Evolutionary conservation across 2,329 filamentous ascomycete genomes (phyloP).

Genomic region (Nemania sp.): DNA sequence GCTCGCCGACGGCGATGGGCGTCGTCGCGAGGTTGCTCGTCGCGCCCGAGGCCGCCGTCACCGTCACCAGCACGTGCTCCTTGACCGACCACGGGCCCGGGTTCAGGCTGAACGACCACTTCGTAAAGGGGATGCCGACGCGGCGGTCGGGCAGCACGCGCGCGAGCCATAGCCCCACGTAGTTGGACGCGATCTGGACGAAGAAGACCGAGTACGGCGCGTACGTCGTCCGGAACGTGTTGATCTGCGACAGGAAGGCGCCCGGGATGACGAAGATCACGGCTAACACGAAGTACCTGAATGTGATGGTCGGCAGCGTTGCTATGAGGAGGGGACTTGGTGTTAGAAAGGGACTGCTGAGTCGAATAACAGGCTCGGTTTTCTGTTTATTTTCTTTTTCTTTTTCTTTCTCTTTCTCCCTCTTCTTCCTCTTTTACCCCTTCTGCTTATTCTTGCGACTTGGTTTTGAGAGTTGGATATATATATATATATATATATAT

Average conservation of each 20-base stretch:
- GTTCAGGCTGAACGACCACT: constrained; percentile 56
- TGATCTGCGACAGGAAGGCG: constrained; percentile 61
- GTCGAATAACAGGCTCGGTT: not conserved
- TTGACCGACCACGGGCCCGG: constrained; percentile 62
- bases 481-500: too few species aligned
- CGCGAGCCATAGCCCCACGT: constrained; percentile 58
- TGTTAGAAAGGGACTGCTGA: not conserved
- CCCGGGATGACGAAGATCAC: constrained; percentile 61
- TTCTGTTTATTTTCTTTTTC: too few species aligned
- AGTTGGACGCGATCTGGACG: constrained; percentile 62
- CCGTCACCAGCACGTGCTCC: constrained; percentile 61
- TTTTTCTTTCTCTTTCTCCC: too few species aligned
- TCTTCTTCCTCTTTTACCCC: too few species aligned
- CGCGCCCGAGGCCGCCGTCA: constrained; percentile 58
- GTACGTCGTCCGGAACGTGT: constrained; percentile 60
- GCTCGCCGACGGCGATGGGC: constrained; percentile 58
- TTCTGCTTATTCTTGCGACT: too few species aligned
- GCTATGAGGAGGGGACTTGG: constrained; percentile 32
- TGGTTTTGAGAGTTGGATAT: too few species aligned
- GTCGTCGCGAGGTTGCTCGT: constrained; percentile 56
- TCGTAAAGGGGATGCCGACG: constrained; percentile 52
- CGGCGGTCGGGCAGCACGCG: constrained; percentile 53
- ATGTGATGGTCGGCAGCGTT: constrained; percentile 59
- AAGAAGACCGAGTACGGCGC: constrained; percentile 66
- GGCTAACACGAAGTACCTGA: constrained; percentile 61